Base-by-base conservation (phyloP, 2,329 filamentous ascomycete species). In the Zymoseptoria pseudotritici region DNA sequence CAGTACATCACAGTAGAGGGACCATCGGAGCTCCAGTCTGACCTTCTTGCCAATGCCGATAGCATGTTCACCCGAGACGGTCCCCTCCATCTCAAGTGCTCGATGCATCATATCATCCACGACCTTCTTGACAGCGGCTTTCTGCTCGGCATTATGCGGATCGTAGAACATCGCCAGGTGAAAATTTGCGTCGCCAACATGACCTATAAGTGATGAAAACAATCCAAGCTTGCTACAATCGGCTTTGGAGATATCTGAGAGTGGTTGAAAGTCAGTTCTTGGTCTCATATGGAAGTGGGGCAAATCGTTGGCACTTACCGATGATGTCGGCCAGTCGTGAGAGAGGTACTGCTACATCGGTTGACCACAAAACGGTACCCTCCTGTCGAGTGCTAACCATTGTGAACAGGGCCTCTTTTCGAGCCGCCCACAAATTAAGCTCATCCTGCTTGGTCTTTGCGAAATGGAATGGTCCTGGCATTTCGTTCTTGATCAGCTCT, bases 171-270 rank as follows among this genome's bases (percentile, higher is more conserved):
- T 94, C 71, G 88, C 90, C 72, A 92, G 87, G 73, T 97, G 92
- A 77, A 97, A 97, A 74, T 97, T 97, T 46, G 92, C 92, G 71
- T 96, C 92, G 11, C 92, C 92, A 59, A 97, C 88, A 70, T 97
- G 92, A 2, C 92, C 92, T 3, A 97, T 79, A 26, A 96, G 89
- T 69, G 88, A 91, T 1, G 91, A 90, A 72, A 96, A 96, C 1
- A 96, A 77, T 0, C 90, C 91, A 10, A 96, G 80, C 11, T 90
- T 86, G 69, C 93, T 89, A 82, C 96, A 87, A 70, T 96, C 90
- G 71, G 90, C 89, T 78, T 96, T 96, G 63, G 89, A 92, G 51
- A 91, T 80, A 72, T 96, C 91, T 58, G 21, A 22, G 11, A 50
- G 7, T 8, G 5, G 10, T 13, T 5, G 13, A 2, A 4, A n/a